Conservation (phyloP, 805 yeast genomes). For the Metschnikowia gruessii region DNA sequence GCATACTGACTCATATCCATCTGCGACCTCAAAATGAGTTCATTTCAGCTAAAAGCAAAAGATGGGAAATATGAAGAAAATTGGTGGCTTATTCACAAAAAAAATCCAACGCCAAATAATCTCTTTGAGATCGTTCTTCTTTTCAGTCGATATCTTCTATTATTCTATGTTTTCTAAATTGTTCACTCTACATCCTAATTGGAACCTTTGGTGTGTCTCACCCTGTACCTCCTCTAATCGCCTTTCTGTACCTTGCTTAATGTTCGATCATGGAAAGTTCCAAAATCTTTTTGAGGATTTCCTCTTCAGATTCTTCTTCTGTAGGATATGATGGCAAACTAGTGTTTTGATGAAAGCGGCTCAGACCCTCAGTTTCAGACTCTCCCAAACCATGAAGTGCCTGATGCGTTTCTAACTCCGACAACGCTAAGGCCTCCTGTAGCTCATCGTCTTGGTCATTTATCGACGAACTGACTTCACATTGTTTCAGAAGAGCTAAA, state of each 20-base stretch:
- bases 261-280: constrained; percentile 22
- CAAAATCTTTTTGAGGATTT: constrained; percentile 18
- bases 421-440: constrained; percentile 8
- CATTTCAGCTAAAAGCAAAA: too few species aligned
- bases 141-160: too few species aligned
- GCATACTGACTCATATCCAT: too few species aligned
- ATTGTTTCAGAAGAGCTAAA: constrained; percentile 11
- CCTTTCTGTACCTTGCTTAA: neutral
- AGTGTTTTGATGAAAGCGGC: neutral
- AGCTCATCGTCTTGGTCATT: constrained; percentile 7
- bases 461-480: neutral
- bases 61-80: too few species aligned
- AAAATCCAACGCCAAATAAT: too few species aligned
- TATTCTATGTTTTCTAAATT: too few species aligned
- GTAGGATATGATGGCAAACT: neutral
- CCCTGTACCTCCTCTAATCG: too few species aligned
- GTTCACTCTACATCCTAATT: too few species aligned
- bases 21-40: too few species aligned
- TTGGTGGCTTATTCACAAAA: too few species aligned
- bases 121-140: too few species aligned
- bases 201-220: too few species aligned
- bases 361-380: constrained; percentile 2
- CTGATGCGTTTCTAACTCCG: constrained; percentile 8
- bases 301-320: constrained; percentile 18
- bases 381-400: constrained; percentile 10